Percentiles rank a stretch among this genome's conserved stretches.
phyloP scores from a whole-genome alignment of 768 basidiomycete genomes.

The Austroboletus eburneus region DNA sequence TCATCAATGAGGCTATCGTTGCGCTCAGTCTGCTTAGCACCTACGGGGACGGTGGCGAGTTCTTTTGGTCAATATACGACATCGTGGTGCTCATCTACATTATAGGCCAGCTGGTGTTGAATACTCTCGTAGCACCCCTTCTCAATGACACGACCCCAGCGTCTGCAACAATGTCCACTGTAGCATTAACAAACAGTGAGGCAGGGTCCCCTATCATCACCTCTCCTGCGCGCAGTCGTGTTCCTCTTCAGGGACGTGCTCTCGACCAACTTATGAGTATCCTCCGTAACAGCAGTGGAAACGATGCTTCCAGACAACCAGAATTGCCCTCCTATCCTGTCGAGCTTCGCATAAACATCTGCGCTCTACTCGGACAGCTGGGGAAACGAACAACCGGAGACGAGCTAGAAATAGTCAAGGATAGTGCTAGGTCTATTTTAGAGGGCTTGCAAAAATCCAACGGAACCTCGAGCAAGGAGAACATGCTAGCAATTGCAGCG shows the following conservation, averaged over 20 bases:
- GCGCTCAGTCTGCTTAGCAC: conserved; percentile 76
- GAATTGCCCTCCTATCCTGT: conserved; percentile 50
- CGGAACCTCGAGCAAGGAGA: conserved; percentile 32
- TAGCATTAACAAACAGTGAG: conserved; percentile 42
- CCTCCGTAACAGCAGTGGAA: conserved; percentile 42
- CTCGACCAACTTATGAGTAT: conserved; percentile 66
- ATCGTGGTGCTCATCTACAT: conserved; percentile 6
- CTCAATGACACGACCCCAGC: conserved; percentile 37
- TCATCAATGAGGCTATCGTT: conserved; percentile 87
- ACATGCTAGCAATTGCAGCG: conserved; percentile 36
- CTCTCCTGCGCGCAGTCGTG: conserved; percentile 35
- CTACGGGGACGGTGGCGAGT: conserved; percentile 60
- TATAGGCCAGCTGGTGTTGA: conserved; percentile 61
- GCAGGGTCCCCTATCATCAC: conserved; percentile 45
- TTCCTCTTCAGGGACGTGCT: conserved; percentile 48
- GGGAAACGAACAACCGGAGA: conserved; percentile 49
- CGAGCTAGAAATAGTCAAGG: conserved; percentile 48
- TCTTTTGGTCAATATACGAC: not conserved
- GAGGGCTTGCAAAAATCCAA: conserved; percentile 42
- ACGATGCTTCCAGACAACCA: conserved; percentile 30
- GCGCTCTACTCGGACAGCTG: conserved; percentile 65
- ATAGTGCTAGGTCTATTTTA: conserved; percentile 45
- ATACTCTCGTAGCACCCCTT: conserved; percentile 51
- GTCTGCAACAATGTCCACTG: conserved; percentile 33
- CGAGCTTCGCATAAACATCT: conserved; percentile 75